Evolutionary conservation across 768 basidiomycete genomes (phyloP).

Genomic region (Agaricus sinodeliciosus): DNA sequence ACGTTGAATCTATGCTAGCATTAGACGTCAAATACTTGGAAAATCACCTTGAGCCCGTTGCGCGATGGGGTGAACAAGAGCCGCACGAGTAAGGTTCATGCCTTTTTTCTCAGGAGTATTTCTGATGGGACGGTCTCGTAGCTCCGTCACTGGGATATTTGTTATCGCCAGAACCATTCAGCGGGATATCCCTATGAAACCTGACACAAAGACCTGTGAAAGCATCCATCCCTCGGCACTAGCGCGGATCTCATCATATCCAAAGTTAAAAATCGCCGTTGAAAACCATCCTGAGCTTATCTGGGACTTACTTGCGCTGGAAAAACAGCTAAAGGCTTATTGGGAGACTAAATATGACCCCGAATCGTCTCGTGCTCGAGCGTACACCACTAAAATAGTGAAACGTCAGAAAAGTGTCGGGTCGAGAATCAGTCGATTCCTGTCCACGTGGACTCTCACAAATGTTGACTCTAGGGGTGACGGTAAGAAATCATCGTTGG

Average conservation of each 20-base stretch:
- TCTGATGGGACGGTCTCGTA: slow-evolving; percentile 17
- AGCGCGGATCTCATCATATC: slow-evolving; percentile 30
- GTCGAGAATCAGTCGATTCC: slow-evolving; percentile 1
- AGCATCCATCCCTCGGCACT: slow-evolving; percentile 55
- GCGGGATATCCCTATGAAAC: slow-evolving; percentile 40
- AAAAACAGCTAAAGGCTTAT: slow-evolving; percentile 37
- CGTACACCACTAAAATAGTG: slow-evolving; percentile 14
- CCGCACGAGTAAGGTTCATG: slow-evolving; percentile 54
- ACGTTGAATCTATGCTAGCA: slow-evolving; percentile 48
- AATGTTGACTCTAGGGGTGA: not conserved
- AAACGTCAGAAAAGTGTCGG: slow-evolving; percentile 9
- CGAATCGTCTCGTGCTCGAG: slow-evolving; percentile 15
- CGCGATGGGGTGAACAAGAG: slow-evolving; percentile 53
- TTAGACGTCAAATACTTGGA: slow-evolving; percentile 49
- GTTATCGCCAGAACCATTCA: slow-evolving; percentile 33
- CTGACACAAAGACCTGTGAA: slow-evolving; percentile 47
- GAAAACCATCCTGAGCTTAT: slow-evolving; percentile 39
- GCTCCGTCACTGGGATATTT: slow-evolving; percentile 52
- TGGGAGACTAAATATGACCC: slow-evolving; percentile 37
- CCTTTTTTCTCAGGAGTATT: not conserved
- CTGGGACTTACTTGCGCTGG: slow-evolving; percentile 39
- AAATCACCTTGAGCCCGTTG: slow-evolving; percentile 42
- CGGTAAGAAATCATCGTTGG: not conserved
- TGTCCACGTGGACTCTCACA: not conserved
- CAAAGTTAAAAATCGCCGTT: slow-evolving; percentile 28